phyloP scores from a whole-genome alignment of 179 eudicot genomes.

The Heliamphora pulchella region DNA sequence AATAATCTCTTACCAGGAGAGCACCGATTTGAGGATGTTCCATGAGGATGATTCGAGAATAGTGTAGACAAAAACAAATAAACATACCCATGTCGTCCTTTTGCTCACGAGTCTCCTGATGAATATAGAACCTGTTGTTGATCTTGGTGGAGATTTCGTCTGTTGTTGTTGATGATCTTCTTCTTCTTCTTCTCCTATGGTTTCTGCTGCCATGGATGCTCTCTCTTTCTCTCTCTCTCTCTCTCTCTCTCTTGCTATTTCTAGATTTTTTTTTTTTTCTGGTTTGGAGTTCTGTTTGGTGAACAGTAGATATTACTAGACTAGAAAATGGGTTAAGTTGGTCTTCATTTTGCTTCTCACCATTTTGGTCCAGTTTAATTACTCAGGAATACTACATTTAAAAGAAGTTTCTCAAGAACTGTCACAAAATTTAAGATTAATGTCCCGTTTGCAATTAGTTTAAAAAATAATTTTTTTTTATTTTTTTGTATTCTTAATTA shows the following conservation, averaged over 20 bases:
- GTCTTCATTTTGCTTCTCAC: too few species aligned
- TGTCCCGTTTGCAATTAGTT: too few species aligned
- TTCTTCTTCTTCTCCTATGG: not conserved
- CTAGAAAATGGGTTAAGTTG: too few species aligned
- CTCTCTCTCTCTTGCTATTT: not conserved
- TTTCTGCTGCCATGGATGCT: slow-evolving; percentile 12
- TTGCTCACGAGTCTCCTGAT: slow-evolving; percentile 52
- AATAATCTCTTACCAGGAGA: slow-evolving; percentile 40
- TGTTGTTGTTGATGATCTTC: not conserved
- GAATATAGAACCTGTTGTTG: slow-evolving; percentile 19
- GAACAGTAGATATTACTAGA: too few species aligned
- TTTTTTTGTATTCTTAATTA: too few species aligned
- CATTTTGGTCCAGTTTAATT: too few species aligned
- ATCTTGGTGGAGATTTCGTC: not conserved
- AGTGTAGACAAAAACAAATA: slow-evolving; percentile 48
- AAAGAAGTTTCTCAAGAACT: too few species aligned
- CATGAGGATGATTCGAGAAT: slow-evolving; percentile 57
- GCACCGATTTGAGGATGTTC: slow-evolving; percentile 54
- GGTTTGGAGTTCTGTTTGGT: not conserved
- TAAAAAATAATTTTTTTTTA: too few species aligned
- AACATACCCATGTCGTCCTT: slow-evolving; percentile 65
- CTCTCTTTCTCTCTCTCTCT: not conserved
- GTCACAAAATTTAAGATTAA: too few species aligned
- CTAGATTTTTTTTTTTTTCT: not conserved
- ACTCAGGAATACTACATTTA: too few species aligned